A percentile compares a stretch with the other conserved stretches of the same genome.
These are phyloP conservation scores for Candida anglica DNA, from an alignment of 805 yeast genomes.

Conservation along the genomic window DNA sequence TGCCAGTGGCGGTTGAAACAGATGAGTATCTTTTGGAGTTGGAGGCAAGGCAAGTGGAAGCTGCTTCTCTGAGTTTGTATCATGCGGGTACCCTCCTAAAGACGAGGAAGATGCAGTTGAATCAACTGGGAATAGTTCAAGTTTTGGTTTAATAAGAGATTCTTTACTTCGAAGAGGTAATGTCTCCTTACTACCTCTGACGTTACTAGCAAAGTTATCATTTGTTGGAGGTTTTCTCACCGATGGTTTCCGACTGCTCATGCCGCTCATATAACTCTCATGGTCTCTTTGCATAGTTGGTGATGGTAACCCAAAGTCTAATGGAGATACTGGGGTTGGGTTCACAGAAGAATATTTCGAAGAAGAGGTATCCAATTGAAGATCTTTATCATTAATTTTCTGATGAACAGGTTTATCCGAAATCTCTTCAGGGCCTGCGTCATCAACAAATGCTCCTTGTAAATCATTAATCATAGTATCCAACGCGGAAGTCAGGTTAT, in stretches of 20 bases:
- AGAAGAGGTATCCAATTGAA: not conserved
- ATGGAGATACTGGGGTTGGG: conserved; percentile 22
- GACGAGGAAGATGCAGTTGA: conserved; percentile 26
- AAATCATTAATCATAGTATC: conserved; percentile 37
- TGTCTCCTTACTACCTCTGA: conserved; percentile 1
- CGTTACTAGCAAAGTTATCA: not conserved
- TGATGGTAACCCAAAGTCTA: conserved; percentile 27
- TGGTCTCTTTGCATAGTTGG: conserved; percentile 8
- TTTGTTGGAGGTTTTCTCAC: conserved; percentile 9
- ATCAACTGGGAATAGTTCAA: conserved; percentile 16
- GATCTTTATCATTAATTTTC: not conserved
- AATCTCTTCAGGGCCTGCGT: too few relatives aligned
- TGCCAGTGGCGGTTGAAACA: too few relatives aligned
- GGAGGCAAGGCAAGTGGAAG: not conserved
- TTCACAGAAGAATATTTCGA: conserved; percentile 4
- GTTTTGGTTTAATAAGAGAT: too few relatives aligned
- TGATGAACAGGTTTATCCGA: conserved; percentile 11
- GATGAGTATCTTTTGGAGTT: not conserved
- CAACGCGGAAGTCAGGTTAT: conserved; percentile 9
- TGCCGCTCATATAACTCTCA: conserved; percentile 19
- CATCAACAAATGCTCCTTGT: conserved; percentile 1
- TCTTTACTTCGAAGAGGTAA: too few relatives aligned
- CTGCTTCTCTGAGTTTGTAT: not conserved
- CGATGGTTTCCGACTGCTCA: too few relatives aligned
- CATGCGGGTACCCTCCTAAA: not conserved